Evolutionary conservation across 441 rosid genomes (phyloP), one percentile per base, ranked within the genome.

Genomic region (Geranium incanum): DNA sequence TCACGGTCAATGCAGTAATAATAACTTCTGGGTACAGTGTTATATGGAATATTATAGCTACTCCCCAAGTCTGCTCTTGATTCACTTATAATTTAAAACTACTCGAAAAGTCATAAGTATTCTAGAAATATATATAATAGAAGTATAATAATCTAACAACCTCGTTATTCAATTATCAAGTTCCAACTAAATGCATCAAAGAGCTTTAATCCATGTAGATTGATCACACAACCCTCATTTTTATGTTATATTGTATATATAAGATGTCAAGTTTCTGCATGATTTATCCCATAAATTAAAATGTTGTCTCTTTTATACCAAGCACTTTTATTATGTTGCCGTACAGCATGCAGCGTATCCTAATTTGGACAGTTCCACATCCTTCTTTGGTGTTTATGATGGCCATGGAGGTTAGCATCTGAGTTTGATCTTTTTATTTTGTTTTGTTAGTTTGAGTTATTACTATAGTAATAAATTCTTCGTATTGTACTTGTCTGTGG

Each of bases 381-480:
- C 94, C 3, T 90, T 92, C 88, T 88, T 94, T 74, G 97, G 97
- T 77, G 99, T 95, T 66, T 95, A 88, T 83, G 99, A 95, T 84
- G 99, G 99, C 68, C 99, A 95, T 82, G 99, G 99, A 92, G 99
- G 99, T 94, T 82, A 86, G 84, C 15, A 41, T 74, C 67, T 38
- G 38, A 70, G 33, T 68, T 68, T 36, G 7, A 43, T 16, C 15
- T 21, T 39, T 23, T 43, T 7, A 48, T 43, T 8, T 43, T 68
- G 6, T 48, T 7, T 41, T 68, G 13, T 16, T 37, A 19, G 12
- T 59, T 11, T 6, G 21, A 19, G 18, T 33, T 5, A 0, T 36
- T 52, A 13, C 65, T 9, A 38, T 59, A 18, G 23, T 6, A 18
- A 0, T 6, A 19, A 1, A 0, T 59, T 59, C 65, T 59, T 59